These are phyloP conservation scores for Boletus reticulatus DNA, from an alignment of 768 basidiomycete genomes.

Conservation along the genomic window DNA sequence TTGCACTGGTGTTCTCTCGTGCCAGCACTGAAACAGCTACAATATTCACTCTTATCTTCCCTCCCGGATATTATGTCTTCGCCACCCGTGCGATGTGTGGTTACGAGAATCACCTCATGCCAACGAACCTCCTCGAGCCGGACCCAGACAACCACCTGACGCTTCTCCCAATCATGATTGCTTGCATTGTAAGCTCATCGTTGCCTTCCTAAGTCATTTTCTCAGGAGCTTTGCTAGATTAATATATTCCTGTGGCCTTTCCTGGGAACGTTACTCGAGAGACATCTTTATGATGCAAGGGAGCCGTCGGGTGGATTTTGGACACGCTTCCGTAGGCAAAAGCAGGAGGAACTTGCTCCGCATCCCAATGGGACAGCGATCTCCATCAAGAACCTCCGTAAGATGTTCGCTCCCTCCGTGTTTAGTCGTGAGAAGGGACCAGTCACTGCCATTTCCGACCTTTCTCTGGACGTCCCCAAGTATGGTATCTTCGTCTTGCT, in stretches of 20 bases:
- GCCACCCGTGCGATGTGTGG: conserved; percentile 64
- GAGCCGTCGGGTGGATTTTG: conserved; percentile 32
- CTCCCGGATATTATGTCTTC: conserved; percentile 75
- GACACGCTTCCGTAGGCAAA: conserved; percentile 20
- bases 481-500: conserved; percentile 75
- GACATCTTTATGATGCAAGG: conserved; percentile 57
- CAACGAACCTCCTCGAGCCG: conserved; percentile 51
- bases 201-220: conserved; percentile 34
- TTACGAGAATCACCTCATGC: conserved; percentile 57
- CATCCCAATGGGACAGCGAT: conserved; percentile 50
- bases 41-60: conserved; percentile 69
- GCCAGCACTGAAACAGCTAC: conserved; percentile 47
- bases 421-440: conserved; percentile 45
- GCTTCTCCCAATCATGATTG: conserved; percentile 59
- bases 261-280: conserved; percentile 58
- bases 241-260: conserved; percentile 74
- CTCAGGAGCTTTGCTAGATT: conserved; percentile 42
- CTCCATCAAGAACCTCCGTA: conserved; percentile 57
- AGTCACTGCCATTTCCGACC: conserved; percentile 63
- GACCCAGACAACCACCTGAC: conserved; percentile 62
- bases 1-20: conserved; percentile 53
- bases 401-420: conserved; percentile 52
- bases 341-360: conserved; percentile 15
- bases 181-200: conserved; percentile 51
- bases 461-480: conserved; percentile 68